A percentile compares a stretch with the other conserved stretches of the same genome.
Evolutionary conservation across 1,284 basidiomycete genomes (phyloP).

Genomic region (Apiotrichum mycotoxinovorans): DNA sequence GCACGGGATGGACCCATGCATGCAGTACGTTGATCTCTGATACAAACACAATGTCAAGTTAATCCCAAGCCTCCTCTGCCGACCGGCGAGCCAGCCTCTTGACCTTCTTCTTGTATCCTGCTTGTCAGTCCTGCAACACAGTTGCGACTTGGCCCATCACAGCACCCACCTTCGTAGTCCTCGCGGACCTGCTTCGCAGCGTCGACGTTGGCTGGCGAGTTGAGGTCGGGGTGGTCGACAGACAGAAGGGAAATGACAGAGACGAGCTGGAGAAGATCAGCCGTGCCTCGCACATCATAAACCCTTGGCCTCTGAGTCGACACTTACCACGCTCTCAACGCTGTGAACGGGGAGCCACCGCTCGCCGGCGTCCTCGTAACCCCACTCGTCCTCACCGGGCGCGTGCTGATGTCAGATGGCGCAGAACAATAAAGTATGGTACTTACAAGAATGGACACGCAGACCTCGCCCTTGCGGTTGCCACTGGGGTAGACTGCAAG

Average conservation of each 20-base stretch:
- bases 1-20: conserved; percentile 2
- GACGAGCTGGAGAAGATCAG: conserved; percentile 63
- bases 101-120: conserved; percentile 88
- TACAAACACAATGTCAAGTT: conserved; percentile 9
- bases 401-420: conserved; percentile 60
- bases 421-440: conserved; percentile 13
- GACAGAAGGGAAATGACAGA: conserved; percentile 95
- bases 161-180: conserved; percentile 65
- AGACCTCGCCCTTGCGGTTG: conserved; percentile 84
- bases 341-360: conserved; percentile 97
- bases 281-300: background rate
- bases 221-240: conserved; percentile 84
- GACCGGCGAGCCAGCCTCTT: conserved; percentile 75
- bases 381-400: conserved; percentile 95
- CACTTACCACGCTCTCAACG: conserved; percentile 89
- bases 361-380: conserved; percentile 96
- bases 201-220: conserved; percentile 96
- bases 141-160: no score
- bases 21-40: background rate
- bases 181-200: conserved; percentile 86
- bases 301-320: background rate
- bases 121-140: no score
- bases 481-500: conserved; percentile 79
- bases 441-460: conserved; percentile 90
- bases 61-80: conserved; percentile 81